phyloP scores from a whole-genome alignment of 805 yeast genomes.

The Schwanniomyces occidentalis region DNA sequence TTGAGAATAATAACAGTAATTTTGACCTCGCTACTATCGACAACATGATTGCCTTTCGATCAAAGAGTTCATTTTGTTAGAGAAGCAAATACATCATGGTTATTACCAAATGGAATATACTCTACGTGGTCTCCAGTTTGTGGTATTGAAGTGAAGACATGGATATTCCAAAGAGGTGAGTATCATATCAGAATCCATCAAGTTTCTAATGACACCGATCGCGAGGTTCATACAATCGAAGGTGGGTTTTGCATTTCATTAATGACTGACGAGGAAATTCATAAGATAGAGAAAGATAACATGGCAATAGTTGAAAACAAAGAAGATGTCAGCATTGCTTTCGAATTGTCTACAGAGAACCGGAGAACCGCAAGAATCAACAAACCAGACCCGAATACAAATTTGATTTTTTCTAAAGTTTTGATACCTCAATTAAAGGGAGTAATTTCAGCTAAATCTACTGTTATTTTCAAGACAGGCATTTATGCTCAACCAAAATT shows the following conservation, averaged over 20 bases:
- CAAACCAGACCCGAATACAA: constrained; percentile 13
- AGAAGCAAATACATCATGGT: neutral
- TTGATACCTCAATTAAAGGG: constrained; percentile 12
- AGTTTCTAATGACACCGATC: constrained; percentile 7
- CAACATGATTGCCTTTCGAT: constrained; percentile 13
- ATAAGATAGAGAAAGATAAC: neutral
- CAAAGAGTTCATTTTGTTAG: constrained; percentile 6
- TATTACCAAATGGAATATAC: constrained; percentile 5
- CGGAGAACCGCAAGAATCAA: constrained; percentile 5
- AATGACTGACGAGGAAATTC: neutral
- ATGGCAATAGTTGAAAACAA: no score
- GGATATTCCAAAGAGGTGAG: constrained; percentile 7
- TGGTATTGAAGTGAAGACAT: constrained; percentile 9
- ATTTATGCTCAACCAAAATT: no score
- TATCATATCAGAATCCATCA: constrained; percentile 11
- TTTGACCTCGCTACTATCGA: constrained; percentile 9
- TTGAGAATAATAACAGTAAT: constrained; percentile 7
- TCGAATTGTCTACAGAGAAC: constrained; percentile 5
- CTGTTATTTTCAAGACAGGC: no score
- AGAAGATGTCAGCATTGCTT: constrained; percentile 6
- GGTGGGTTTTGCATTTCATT: constrained; percentile 12
- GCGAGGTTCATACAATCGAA: constrained; percentile 9
- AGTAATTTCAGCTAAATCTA: no score
- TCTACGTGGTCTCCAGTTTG: constrained; percentile 10
- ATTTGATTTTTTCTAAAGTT: constrained; percentile 9